Evolutionary conservation across 495 filamentous ascomycete genomes (phyloP), one percentile per base, ranked within the genome.

Genomic region (Friedmanniomyces simplex): DNA sequence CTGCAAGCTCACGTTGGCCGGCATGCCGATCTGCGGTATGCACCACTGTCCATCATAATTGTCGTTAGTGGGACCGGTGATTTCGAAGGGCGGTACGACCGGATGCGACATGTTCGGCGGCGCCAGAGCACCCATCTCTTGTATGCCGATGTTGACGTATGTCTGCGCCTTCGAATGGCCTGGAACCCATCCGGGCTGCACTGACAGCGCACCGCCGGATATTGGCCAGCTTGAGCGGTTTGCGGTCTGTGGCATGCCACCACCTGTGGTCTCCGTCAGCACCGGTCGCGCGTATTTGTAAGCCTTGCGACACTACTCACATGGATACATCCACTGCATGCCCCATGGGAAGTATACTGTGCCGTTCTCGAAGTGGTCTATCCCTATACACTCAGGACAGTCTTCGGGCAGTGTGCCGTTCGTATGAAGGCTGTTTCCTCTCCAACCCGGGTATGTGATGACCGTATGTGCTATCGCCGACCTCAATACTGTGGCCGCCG

Each of bases 281-380:
- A 32, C 28, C 28, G 28, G 4, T 32, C 10, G 28, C 28, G 3
- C 10, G 2, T 14, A 4, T 37, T 45, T 36, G 4, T 3, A 2
- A 21, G 4, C n/a, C 12, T 6, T 20, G 24, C 13, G 52, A 5
- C n/a, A 21, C 7, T 51, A 75, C 87, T 76, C 74, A 98, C 93
- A 99, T 72, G 94, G 93, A 77, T 96, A 99, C 70, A 85, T 83
- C 91, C 93, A 97, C 74, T 96, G 87, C 88, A 95, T 91, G 72
- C 94, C 93, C 64, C 88, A 95, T 2, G 90, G 91, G 66, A 80
- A 94, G 6, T 72, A 66, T 43, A 64, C 57, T 24, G 73, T 71
- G 41, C 67, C 69, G 52, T 76, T 78, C 18, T 48, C 49, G 48
- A 67, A 60, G 55, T 66, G 69, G n/a, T 75, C 77, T 0, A 74